Evolutionary conservation across 192 early-diverging fungal species (phyloP).

Genomic region (Coemansia sp.): DNA sequence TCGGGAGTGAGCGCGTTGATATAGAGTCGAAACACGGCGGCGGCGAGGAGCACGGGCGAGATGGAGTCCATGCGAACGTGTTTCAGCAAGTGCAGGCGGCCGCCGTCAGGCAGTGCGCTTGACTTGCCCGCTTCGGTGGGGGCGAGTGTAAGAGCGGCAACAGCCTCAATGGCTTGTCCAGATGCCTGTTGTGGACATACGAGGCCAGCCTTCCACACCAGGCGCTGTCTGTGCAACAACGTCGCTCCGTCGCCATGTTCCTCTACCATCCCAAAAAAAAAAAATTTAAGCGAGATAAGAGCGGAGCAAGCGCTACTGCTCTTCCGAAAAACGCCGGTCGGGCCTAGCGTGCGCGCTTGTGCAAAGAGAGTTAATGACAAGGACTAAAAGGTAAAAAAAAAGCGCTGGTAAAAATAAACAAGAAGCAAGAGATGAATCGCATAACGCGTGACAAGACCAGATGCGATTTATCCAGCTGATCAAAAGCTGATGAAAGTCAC

Average conservation of each 20-base stretch:
- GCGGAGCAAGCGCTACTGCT: background rate
- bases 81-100: slow-evolving; percentile 35
- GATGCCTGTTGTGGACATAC: background rate
- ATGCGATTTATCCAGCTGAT: background rate
- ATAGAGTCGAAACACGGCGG: slow-evolving; percentile 16
- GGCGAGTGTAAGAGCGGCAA: background rate
- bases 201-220: background rate
- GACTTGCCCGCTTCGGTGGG: background rate
- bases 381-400: background rate
- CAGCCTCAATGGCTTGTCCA: background rate
- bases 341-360: background rate
- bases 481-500: background rate
- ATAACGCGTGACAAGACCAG: background rate
- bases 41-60: slow-evolving; percentile 24
- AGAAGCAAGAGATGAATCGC: no score
- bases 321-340: background rate
- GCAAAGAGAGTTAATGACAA: background rate
- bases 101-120: slow-evolving; percentile 4
- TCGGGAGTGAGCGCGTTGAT: slow-evolving; percentile 17
- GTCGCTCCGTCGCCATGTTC: background rate
- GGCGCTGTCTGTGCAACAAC: background rate
- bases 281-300: background rate
- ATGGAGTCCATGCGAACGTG: slow-evolving; percentile 17
- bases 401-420: no score
- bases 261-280: background rate